Evolutionary conservation across 805 yeast species (phyloP).

Genomic region (Torulaspora franciscae): DNA sequence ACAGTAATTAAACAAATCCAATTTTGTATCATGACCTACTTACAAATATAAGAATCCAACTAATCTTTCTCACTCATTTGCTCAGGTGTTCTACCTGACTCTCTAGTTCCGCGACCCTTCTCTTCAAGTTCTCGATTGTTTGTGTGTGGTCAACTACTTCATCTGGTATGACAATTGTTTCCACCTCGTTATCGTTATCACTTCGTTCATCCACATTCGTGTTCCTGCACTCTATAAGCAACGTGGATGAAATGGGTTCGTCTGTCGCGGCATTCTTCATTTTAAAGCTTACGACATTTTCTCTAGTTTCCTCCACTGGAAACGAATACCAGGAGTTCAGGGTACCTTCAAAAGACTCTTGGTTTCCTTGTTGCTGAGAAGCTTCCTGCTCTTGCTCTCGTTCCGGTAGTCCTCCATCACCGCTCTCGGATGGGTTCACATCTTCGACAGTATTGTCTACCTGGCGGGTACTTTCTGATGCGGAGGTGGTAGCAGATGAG

Average conservation of each 20-base stretch:
- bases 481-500: constrained; percentile 1
- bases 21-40: constrained; percentile 1
- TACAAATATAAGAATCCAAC: background rate
- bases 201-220: constrained; percentile 1
- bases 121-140: constrained; percentile 16
- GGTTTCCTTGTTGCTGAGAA: background rate
- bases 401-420: background rate
- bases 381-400: background rate
- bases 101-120: constrained; percentile 25
- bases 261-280: constrained; percentile 7
- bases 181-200: constrained; percentile 1
- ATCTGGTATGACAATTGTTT: constrained; percentile 10
- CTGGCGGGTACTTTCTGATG: constrained; percentile 2
- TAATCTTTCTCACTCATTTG: constrained; percentile 10
- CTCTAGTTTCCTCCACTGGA: constrained; percentile 14
- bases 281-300: constrained; percentile 9
- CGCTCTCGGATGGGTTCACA: background rate
- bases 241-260: constrained; percentile 8
- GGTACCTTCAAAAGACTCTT: background rate
- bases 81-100: constrained; percentile 11
- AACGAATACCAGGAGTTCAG: constrained; percentile 18
- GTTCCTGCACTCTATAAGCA: constrained; percentile 10
- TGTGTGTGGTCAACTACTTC: constrained; percentile 10
- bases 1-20: constrained; percentile 3
- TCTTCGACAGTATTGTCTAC: background rate